A percentile compares a stretch with the other conserved stretches of the same genome.
Evolutionary conservation across 106 monocot species (phyloP).

Genomic region (Cymbidium sinense): DNA sequence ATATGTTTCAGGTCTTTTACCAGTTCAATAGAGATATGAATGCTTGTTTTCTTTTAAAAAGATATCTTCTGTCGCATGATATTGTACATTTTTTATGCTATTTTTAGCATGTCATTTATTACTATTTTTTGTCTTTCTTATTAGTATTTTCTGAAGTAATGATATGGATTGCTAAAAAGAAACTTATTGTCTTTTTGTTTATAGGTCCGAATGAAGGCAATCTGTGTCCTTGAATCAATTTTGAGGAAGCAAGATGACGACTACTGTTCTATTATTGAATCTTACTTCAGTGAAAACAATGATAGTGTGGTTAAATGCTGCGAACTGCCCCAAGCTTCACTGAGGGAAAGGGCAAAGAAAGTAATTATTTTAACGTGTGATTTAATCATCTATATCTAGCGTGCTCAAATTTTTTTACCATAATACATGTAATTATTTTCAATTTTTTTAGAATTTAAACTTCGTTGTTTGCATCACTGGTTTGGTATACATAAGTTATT

Average conservation of each 20-base stretch:
- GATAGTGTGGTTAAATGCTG: conserved; percentile 67
- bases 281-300: conserved; percentile 85
- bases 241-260: conserved; percentile 75
- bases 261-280: conserved; percentile 52
- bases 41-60: not conserved
- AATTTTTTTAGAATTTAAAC: not conserved
- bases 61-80: not conserved
- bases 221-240: conserved; percentile 86
- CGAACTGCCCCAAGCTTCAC: conserved; percentile 77
- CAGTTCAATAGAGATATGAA: not conserved
- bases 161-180: not conserved
- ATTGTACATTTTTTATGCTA: not conserved
- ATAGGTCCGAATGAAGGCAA: conserved; percentile 97
- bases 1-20: not conserved
- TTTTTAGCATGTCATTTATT: not conserved
- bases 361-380: conserved; percentile 19
- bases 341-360: conserved; percentile 86
- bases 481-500: not conserved
- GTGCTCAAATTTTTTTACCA: not conserved
- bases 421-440: not conserved
- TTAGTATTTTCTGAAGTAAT: not conserved
- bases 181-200: conserved; percentile 11
- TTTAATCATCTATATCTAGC: not conserved
- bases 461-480: not conserved
- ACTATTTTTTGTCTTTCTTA: not conserved